Evolutionary conservation across 805 yeast species (phyloP).

Genomic region (Yarrowia divulgata): DNA sequence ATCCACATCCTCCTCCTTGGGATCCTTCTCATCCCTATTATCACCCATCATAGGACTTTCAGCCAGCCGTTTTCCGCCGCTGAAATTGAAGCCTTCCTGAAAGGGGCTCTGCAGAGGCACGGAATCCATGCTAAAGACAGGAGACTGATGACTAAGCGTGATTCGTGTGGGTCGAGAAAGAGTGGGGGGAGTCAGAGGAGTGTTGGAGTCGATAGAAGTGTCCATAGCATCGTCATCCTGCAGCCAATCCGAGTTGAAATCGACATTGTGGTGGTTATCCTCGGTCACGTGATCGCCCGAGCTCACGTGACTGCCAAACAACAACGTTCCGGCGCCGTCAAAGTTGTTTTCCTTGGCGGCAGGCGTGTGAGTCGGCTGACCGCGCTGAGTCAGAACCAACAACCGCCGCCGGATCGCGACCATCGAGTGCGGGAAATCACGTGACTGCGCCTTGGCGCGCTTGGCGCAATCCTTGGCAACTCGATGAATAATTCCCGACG

Average conservation of each 20-base stretch:
- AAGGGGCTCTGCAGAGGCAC: constrained; percentile 28
- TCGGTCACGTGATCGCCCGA: constrained; percentile 2
- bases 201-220: constrained; percentile 14
- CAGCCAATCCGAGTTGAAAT: constrained; percentile 35
- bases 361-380: neutral
- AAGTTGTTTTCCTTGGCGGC: neutral
- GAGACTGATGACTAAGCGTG: constrained; percentile 19
- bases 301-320: constrained; percentile 16
- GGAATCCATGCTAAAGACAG: constrained; percentile 31
- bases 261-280: neutral
- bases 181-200: constrained; percentile 21
- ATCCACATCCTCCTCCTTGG: constrained; percentile 19
- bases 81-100: constrained; percentile 18
- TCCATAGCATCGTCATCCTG: constrained; percentile 35
- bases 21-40: neutral
- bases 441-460: constrained; percentile 45
- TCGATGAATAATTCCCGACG: constrained; percentile 67
- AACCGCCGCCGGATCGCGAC: constrained; percentile 49
- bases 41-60: constrained; percentile 31
- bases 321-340: constrained; percentile 6
- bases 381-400: constrained; percentile 42
- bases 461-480: constrained; percentile 64
- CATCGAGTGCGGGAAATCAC: constrained; percentile 49
- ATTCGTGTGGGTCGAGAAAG: constrained; percentile 16
- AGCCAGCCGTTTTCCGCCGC: constrained; percentile 7